phyloP scores from a whole-genome alignment of 208 protist genomes.

The Leishmania lainsoni region DNA sequence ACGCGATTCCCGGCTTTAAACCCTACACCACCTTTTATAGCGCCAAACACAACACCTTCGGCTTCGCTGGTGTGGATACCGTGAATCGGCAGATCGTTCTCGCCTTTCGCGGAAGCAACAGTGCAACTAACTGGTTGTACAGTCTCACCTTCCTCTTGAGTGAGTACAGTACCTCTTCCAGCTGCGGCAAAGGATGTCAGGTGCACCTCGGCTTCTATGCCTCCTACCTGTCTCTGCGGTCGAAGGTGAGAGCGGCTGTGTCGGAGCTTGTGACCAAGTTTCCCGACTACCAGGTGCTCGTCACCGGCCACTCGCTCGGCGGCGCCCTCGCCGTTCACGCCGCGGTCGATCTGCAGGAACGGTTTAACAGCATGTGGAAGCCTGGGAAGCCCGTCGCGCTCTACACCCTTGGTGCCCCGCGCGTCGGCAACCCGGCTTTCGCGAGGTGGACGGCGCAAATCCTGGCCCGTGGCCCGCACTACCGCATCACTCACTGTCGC shows the following conservation, averaged over 20 bases:
- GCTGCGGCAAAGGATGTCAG: slow-evolving; percentile 26
- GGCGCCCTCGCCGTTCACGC: slow-evolving; percentile 56
- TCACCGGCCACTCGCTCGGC: slow-evolving; percentile 79
- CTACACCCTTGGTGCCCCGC: slow-evolving; percentile 72
- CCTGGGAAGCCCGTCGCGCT: slow-evolving; percentile 31
- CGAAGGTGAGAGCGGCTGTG: slow-evolving; percentile 30
- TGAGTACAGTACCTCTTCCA: slow-evolving; percentile 36
- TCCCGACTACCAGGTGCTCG: slow-evolving; percentile 39
- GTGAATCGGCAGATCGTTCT: slow-evolving; percentile 38
- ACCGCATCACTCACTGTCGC: slow-evolving; percentile 53
- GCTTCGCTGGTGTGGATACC: slow-evolving; percentile 30
- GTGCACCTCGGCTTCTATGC: slow-evolving; percentile 64
- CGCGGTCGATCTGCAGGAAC: slow-evolving; percentile 39
- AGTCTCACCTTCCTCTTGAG: neutral
- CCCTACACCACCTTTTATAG: neutral
- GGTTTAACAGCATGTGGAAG: neutral
- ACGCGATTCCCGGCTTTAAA: slow-evolving; percentile 13
- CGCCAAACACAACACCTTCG: neutral
- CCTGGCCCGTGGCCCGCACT: slow-evolving; percentile 34
- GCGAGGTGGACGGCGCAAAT: slow-evolving; percentile 27
- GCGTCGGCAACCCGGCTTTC: slow-evolving; percentile 60
- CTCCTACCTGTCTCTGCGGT: slow-evolving; percentile 36
- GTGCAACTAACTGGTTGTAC: neutral
- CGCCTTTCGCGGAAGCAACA: slow-evolving; percentile 52
- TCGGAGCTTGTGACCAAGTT: slow-evolving; percentile 25